These are phyloP conservation scores for Zygoascus bituminiphila DNA, from an alignment of 805 yeast species.

Conservation along the genomic window DNA sequence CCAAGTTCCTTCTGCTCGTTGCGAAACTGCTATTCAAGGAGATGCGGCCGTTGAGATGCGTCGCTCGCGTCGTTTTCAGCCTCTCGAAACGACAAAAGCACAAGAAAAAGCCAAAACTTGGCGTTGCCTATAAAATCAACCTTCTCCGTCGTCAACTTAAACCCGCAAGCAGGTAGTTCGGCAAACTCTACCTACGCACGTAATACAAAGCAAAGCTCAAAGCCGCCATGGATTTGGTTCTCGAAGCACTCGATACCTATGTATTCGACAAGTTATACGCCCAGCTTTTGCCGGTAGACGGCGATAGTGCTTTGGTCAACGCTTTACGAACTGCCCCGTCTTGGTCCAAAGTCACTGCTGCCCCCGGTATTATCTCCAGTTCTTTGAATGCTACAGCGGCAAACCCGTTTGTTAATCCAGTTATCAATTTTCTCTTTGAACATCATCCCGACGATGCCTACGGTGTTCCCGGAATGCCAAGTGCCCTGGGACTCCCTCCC, in stretches of 20 bases:
- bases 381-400: background rate
- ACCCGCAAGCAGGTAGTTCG: background rate
- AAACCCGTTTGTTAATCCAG: background rate
- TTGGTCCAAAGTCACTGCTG: background rate
- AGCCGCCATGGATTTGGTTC: conserved; percentile 75
- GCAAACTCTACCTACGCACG: background rate
- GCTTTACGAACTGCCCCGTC: background rate
- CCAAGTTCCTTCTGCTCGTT: too few species aligned
- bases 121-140: background rate
- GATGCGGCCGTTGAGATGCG: too few species aligned
- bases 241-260: conserved; percentile 70
- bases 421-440: background rate
- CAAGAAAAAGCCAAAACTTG: too few species aligned
- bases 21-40: too few species aligned
- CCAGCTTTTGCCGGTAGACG: conserved; percentile 43
- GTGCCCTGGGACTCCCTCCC: conserved; percentile 22
- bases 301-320: background rate
- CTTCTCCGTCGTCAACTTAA: background rate
- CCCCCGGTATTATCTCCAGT: background rate
- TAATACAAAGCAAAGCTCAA: conserved; percentile 1
- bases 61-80: background rate
- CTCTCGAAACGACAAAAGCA: background rate
- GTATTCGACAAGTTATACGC: conserved; percentile 72
- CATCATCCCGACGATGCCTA: background rate
- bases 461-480: background rate